A percentile compares a stretch with the other conserved stretches of the same genome.
These are phyloP conservation scores for Pilasporangium apinafurcum DNA, from an alignment of 352 stramenopile genomes.

Conservation along the genomic window DNA sequence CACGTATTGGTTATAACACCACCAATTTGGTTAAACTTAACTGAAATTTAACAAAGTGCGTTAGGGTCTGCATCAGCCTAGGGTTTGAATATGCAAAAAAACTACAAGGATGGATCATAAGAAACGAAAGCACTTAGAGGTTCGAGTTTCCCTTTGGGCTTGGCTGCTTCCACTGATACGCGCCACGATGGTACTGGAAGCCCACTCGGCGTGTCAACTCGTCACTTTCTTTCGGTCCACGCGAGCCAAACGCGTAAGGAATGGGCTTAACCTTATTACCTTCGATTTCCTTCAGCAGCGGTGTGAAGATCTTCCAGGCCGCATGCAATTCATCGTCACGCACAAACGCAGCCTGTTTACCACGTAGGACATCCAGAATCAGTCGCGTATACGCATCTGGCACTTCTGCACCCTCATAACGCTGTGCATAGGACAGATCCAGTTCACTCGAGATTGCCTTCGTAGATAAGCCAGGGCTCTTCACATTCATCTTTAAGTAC, in stretches of 20 bases:
- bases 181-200: slow-evolving; percentile 75
- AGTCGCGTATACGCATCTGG: slow-evolving; percentile 97
- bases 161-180: slow-evolving; percentile 64
- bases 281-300: slow-evolving; percentile 96
- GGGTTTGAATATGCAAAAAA: no score
- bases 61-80: no score
- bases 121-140: no score
- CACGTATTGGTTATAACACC: no score
- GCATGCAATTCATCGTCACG: slow-evolving; percentile 94
- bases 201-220: slow-evolving; percentile 55
- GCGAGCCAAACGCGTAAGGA: slow-evolving; percentile 91
- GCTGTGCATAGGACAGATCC: slow-evolving; percentile 93
- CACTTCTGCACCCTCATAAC: slow-evolving; percentile 83
- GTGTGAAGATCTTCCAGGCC: slow-evolving; percentile 98
- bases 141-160: slow-evolving; percentile 34
- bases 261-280: slow-evolving; percentile 86
- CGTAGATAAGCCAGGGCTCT: slow-evolving; percentile 90
- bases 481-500: slow-evolving; percentile 97
- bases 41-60: no score
- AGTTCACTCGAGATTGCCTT: slow-evolving; percentile 93
- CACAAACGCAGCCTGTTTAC: slow-evolving; percentile 95
- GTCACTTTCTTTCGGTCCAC: slow-evolving; percentile 90
- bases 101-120: no score
- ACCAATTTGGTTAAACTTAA: no score
- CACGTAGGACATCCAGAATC: slow-evolving; percentile 96